Evolutionary conservation across 192 early-diverging fungal species (phyloP), one percentile per base, ranked within the genome.

Genomic region (Coemansia aciculifera): DNA sequence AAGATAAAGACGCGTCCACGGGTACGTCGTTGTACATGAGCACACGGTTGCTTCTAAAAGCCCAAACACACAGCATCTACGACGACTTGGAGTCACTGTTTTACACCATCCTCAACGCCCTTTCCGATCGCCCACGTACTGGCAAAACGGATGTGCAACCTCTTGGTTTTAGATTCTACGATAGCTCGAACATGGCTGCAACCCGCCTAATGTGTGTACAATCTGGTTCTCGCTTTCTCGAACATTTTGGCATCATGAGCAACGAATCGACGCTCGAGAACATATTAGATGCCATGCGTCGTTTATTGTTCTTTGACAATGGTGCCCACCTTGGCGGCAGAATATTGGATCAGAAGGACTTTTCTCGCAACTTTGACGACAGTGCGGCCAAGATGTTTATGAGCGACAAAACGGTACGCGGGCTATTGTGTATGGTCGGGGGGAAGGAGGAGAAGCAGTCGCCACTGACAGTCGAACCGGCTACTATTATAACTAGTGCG

Each of bases 11-110:
- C 40, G 24, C n/a, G 9, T 12, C 43, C 15, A 73, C 72, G 2
- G 64, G 66, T 3, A 67, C 66, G 6, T 29, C 21, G 10, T 9
- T 19, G 5, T 68, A 52, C 34, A 73, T 56, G 59, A 63, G 66
- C 32, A n/a, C 63, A 0, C 72, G 49, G 21, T 39, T 75, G 7
- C 67, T 70, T 2, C 13, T 67, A 0, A 43, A 49, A 7, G 3
- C 43, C 1, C 6, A 2, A 1, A 23, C 7, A 7, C 64, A 60
- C 44, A 15, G 64, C 10, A 12, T 75, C 17, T 32, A 63, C 8
- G 51, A 75, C 13, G 73, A 75, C 27, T 8, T 69, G 3, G 73
- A 75, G 44, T 74, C 72, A 23, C 27, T 62, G 9, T 36, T 74
- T 10, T 74, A 68, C 52, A 62, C 66, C 8, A 31, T 54, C 2